Base-by-base conservation (phyloP, 2,329 filamentous ascomycete genomes). In the Cryphonectria naterciae region DNA sequence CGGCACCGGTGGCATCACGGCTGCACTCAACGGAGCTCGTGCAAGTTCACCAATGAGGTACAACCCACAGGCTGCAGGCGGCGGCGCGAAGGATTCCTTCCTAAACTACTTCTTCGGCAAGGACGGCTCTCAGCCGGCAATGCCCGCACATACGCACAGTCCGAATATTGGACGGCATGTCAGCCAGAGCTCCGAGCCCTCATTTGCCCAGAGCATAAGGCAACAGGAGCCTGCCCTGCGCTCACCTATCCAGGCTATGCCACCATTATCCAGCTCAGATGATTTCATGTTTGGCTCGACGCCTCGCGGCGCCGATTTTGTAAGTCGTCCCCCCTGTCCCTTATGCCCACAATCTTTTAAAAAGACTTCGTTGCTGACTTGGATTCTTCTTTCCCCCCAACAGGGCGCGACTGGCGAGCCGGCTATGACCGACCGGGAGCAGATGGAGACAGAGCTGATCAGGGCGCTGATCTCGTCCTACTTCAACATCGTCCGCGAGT, bases 101-200 rank as follows among this genome's bases (percentile, higher is more conserved):
- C 82, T 99, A 73, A 98, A 95, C 82, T 99, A 99, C 82, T 99
- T 99, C 83, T 99, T 99, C 77, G 95, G 96, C 76, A 98, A 99
- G 79, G 96, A 99, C 73, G 93, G 93, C 63, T 85, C 88, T 37
- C 76, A 77, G 54, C 81, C 85, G 43, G 77, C 83, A 72, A 78
- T 84, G 62, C 82, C 77, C 76, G 81, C 75, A 77, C 75, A 77
- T 78, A 76, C 71, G 80, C 80, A 73, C 80, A 81, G 81, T 75
- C 75, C 81, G 75, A 76, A 79, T 79, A 75, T 81, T 76, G 75
- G 81, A 73, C 75, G 94, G 75, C 93, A 97, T 78, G 90, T 93
- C 65, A 94, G 89, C 82, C 92, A 97, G 79, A 88, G 89, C 70
- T 86, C 88, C 37, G 95, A 98, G 80, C 91, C 93, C 25, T 94